phyloP scores from a whole-genome alignment of 371 early-diverging fungal species.

The Caulochytrium protostelioides region DNA sequence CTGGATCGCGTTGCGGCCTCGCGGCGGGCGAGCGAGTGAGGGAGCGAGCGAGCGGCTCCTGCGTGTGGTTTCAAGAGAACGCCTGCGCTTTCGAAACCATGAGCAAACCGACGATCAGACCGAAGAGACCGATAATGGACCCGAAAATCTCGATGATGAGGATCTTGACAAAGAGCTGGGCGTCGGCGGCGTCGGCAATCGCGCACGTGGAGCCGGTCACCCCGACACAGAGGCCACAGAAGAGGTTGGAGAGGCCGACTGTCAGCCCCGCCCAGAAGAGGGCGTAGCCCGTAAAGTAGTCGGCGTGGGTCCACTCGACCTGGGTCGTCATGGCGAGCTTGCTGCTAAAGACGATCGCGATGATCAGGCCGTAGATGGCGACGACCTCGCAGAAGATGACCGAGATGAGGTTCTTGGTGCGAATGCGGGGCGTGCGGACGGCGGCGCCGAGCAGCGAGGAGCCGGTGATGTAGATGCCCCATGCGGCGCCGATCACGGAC shows the following conservation, averaged over 20 bases:
- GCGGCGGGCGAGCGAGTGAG: no score
- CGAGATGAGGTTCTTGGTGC: conserved; percentile 85
- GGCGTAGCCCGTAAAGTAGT: conserved; percentile 42
- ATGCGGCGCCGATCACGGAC: conserved; percentile 85
- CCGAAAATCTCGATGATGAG: conserved; percentile 94
- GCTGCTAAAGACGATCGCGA: conserved; percentile 84
- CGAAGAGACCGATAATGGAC: conserved; percentile 85
- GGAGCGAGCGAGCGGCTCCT: no score
- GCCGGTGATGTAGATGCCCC: conserved; percentile 92
- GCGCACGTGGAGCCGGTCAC: conserved; percentile 82
- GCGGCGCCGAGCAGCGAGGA: conserved; percentile 75
- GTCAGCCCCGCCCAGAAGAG: conserved; percentile 93
- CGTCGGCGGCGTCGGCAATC: conserved; percentile 86
- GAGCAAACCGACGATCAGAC: conserved; percentile 56
- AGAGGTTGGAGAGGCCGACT: conserved; percentile 77
- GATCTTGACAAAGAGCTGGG: conserved; percentile 82
- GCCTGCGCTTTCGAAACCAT: conserved; percentile 4
- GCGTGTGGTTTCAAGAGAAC: not conserved
- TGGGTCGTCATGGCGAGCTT: conserved; percentile 34
- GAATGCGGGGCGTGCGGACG: conserved; percentile 77
- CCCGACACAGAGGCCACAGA: conserved; percentile 89
- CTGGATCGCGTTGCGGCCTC: no score
- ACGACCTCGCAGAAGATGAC: conserved; percentile 97
- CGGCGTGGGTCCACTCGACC: conserved; percentile 4
- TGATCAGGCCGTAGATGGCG: conserved; percentile 93